Evolutionary conservation across 1,284 basidiomycete genomes (phyloP), one percentile per base, ranked within the genome.

Genomic region (Austroboletus niveus): DNA sequence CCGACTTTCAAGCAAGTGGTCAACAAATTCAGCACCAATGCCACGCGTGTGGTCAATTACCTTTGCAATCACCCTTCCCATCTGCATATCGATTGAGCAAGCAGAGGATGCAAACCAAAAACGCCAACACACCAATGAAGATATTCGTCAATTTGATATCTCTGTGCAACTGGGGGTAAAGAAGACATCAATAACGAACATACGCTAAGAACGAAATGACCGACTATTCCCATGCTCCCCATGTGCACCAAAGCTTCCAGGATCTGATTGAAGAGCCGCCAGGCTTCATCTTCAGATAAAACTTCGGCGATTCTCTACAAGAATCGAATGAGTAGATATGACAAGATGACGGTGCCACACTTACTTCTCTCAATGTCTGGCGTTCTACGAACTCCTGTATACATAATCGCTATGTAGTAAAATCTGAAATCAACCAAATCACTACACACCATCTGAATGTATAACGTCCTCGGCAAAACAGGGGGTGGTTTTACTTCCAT

Each of bases 81-180:
- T 94, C 90, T 92, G 10, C 29, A 31, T 17, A 41, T 7, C 12
- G 4, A 32, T 40, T 48, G 24, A 46, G 14, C 15, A 24, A 47
- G 14, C 2, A 24, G 14, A 8, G n/a, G 5, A n/a, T 10, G 11
- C 6, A 24, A 47, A 22, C 11, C 17, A 5, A 6, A 31, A 39
- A 20, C 6, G 2, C 12, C 20, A 38, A 62, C 77, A 45, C 57
- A 89, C 89, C 89, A 45, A 96, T 91, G 66, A 96, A 92, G 55
- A 96, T 93, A 61, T 96, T 96, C 0, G 89, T 90, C 14, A 92
- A 74, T 66, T 96, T 97, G 68, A 96, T 89, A 67, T 98, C 95
- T 44, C 95, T 81, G 72, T 98, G 94, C 29, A 98, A 69, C 84
- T 85, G 12, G 20, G 27, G 52, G 8, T 27, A 34, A 15, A 20